These are phyloP conservation scores for Populus tremula DNA, from an alignment of 345 rosid species.

Conservation along the genomic window DNA sequence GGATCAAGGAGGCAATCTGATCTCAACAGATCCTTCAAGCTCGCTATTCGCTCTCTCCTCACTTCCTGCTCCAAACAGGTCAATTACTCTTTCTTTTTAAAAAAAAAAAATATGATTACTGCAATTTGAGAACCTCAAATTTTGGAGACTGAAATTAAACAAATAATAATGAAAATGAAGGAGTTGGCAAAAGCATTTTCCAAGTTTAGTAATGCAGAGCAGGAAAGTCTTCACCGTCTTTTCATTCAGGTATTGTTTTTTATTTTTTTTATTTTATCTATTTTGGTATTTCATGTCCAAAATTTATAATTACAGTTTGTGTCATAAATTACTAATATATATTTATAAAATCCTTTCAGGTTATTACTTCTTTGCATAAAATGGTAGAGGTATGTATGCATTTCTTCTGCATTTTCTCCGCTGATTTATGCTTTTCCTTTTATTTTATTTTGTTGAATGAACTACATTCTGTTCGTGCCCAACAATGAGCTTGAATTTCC, in stretches of 20 bases:
- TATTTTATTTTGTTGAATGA: neutral
- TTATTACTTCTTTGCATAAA: slow-evolving; percentile 63
- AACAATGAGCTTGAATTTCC: too few relatives aligned
- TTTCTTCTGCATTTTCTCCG: neutral
- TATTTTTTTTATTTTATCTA: neutral
- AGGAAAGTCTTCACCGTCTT: slow-evolving; percentile 43
- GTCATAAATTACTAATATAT: neutral
- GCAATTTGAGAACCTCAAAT: too few relatives aligned
- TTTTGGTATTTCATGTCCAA: neutral
- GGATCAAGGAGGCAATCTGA: slow-evolving; percentile 32
- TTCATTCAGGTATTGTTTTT: slow-evolving; percentile 45
- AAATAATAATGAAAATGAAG: slow-evolving; percentile 18
- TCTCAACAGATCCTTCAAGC: slow-evolving; percentile 54
- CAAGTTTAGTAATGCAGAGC: slow-evolving; percentile 45
- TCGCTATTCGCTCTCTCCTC: slow-evolving; percentile 56
- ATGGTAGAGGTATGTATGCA: slow-evolving; percentile 46
- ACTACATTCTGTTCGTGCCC: too few relatives aligned
- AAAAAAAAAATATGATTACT: too few relatives aligned
- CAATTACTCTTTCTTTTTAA: neutral
- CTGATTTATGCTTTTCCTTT: neutral
- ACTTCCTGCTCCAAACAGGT: slow-evolving; percentile 61
- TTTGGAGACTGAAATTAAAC: too few relatives aligned
- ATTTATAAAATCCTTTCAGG: slow-evolving; percentile 37
- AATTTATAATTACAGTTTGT: too few relatives aligned
- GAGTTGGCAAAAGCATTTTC: slow-evolving; percentile 51